These are phyloP conservation scores for Rehmannia glutinosa DNA, from an alignment of 257 asterid genomes.

Conservation along the genomic window DNA sequence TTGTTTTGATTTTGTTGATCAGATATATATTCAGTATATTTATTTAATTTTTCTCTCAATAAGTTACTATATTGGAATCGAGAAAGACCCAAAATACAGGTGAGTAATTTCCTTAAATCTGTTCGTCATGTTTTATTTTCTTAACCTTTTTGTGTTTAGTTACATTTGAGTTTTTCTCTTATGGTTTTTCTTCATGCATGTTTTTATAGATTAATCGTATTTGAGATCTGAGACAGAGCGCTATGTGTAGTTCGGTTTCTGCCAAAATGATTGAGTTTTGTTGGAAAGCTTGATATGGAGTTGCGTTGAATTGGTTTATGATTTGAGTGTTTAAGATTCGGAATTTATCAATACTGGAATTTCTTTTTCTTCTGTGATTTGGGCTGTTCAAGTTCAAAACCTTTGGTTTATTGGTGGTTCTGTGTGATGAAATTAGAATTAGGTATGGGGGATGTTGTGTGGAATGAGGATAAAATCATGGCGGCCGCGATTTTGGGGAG, in stretches of 20 bases:
- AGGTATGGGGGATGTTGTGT: constrained; percentile 43
- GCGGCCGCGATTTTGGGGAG: constrained; percentile 70
- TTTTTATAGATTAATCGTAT: constrained; percentile 19
- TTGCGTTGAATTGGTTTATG: constrained; percentile 9
- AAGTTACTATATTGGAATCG: neutral
- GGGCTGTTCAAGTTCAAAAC: neutral
- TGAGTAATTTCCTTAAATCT: constrained; percentile 31
- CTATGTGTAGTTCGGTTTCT: constrained; percentile 12
- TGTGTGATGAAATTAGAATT: constrained; percentile 20
- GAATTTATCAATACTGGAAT: constrained; percentile 11
- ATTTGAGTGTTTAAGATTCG: constrained; percentile 21
- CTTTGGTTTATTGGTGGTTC: constrained; percentile 3
- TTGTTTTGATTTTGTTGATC: too few species aligned
- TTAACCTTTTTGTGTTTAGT: neutral
- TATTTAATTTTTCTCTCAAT: neutral
- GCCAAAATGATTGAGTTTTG: constrained; percentile 16
- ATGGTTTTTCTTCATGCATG: constrained; percentile 16
- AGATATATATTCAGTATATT: constrained; percentile 3
- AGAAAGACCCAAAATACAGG: constrained; percentile 18
- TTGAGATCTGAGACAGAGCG: constrained; percentile 51
- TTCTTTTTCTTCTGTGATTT: neutral
- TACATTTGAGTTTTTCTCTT: neutral
- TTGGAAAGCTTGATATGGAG: constrained; percentile 4
- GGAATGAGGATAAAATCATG: constrained; percentile 74
- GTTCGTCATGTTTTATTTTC: neutral